phyloP scores from a whole-genome alignment of 495 filamentous ascomycete species.

The Annulohypoxylon maeteangense region DNA sequence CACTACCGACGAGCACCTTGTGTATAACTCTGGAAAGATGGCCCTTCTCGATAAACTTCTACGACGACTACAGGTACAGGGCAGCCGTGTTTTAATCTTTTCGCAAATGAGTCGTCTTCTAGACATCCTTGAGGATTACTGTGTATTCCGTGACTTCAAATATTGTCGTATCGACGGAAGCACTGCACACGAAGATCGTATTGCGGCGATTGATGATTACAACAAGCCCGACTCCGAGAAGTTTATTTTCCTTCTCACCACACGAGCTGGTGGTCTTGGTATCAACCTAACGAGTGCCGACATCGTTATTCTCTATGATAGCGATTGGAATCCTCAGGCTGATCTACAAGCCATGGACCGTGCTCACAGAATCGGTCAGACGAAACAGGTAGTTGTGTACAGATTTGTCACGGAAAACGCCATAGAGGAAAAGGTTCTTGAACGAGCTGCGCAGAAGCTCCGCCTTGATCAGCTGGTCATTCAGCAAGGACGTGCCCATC shows the following conservation, averaged over 20 bases:
- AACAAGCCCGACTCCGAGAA: conserved; percentile 96
- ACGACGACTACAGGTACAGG: conserved; percentile 81
- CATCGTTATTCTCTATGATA: conserved; percentile 98
- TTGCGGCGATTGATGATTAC: conserved; percentile 97
- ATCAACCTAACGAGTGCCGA: conserved; percentile 98
- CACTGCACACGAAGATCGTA: conserved; percentile 97
- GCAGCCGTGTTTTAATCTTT: conserved; percentile 95
- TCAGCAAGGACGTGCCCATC: conserved; percentile 96
- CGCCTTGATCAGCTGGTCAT: conserved; percentile 99
- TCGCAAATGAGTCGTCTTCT: conserved; percentile 98
- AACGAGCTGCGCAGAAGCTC: conserved; percentile 96
- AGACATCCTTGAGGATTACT: conserved; percentile 98
- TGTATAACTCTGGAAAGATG: conserved; percentile 97
- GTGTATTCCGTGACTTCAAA: conserved; percentile 90
- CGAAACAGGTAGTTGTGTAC: conserved; percentile 96
- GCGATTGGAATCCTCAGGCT: conserved; percentile 99
- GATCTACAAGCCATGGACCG: conserved; percentile 99
- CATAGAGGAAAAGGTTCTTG: conserved; percentile 98
- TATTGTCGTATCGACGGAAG: conserved; percentile 99
- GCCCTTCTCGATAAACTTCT: conserved; percentile 94
- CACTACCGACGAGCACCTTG: conserved; percentile 95
- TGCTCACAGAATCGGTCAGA: conserved; percentile 98
- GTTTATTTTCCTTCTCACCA: conserved; percentile 97
- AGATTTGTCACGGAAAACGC: conserved; percentile 97
- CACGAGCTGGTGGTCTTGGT: conserved; percentile 94